These are phyloP conservation scores for Periconia digitata DNA, from an alignment of 2,329 filamentous ascomycete species.

Conservation along the genomic window DNA sequence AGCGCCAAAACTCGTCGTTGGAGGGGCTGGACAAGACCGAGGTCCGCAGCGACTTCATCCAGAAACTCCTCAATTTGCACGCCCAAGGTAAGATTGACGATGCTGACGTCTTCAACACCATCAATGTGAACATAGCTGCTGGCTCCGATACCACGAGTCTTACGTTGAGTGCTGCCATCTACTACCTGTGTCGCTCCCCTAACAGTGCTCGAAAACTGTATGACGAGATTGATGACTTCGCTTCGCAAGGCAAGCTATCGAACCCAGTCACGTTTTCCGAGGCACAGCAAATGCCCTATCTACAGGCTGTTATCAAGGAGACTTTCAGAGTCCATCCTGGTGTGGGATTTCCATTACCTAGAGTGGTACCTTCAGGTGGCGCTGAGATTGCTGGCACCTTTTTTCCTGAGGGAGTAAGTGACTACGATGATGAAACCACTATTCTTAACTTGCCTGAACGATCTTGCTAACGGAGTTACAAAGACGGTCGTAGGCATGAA, in stretches of 20 bases:
- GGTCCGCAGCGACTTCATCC: neutral
- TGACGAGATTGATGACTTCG: conserved; percentile 19
- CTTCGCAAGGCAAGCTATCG: conserved; percentile 9
- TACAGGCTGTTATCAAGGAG: conserved; percentile 48
- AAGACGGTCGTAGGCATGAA: conserved; percentile 49
- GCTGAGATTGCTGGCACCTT: conserved; percentile 35
- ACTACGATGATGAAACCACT: neutral
- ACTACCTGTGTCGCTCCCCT: conserved; percentile 46
- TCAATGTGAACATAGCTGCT: conserved; percentile 39
- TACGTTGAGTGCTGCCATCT: conserved; percentile 49
- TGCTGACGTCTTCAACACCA: neutral
- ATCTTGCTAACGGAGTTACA: conserved; percentile 13
- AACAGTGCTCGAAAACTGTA: conserved; percentile 17
- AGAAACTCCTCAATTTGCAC: neutral
- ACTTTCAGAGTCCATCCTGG: conserved; percentile 47
- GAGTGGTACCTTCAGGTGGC: conserved; percentile 39
- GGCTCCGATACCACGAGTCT: conserved; percentile 53
- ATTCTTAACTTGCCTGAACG: conserved; percentile 3
- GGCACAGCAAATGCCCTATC: conserved; percentile 47
- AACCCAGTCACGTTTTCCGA: conserved; percentile 19
- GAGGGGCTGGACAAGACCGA: too few relatives aligned
- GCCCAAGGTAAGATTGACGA: neutral
- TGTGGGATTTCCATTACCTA: conserved; percentile 43
- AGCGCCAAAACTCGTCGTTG: too few relatives aligned
- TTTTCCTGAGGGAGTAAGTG: conserved; percentile 41